Conservation (phyloP, 306 rosid genomes). For the Dryas octopetala region DNA sequence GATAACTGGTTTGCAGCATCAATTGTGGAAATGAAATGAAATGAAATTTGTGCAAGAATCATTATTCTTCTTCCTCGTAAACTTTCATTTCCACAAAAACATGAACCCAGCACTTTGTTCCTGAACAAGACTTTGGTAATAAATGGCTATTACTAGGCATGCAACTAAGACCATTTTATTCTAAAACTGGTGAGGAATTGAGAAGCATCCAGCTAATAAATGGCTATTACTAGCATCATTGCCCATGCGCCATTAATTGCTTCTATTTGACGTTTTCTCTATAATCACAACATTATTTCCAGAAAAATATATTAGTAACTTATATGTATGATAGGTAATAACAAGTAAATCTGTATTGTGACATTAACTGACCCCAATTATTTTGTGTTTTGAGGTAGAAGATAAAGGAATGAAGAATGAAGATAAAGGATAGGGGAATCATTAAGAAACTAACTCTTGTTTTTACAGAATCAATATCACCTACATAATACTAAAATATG, state of each 20-base stretch:
- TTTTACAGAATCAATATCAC: slow-evolving; percentile 4
- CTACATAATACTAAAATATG: neutral
- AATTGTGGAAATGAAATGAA: neutral
- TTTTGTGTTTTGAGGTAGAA: too few species aligned
- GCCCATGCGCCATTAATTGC: slow-evolving; percentile 98
- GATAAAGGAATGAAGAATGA: neutral
- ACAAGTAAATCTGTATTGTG: neutral
- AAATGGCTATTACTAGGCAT: too few species aligned
- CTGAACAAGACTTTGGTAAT: neutral
- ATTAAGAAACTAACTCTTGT: neutral
- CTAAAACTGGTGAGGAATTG: neutral
- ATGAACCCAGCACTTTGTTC: neutral
- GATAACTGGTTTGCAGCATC: too few species aligned
- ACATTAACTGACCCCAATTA: slow-evolving; percentile 3
- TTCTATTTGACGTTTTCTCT: slow-evolving; percentile 85
- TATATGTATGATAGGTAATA: neutral
- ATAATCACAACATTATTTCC: slow-evolving; percentile 32
- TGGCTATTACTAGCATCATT: too few species aligned
- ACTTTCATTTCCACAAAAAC: neutral
- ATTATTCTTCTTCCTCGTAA: neutral
- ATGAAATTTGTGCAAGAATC: neutral
- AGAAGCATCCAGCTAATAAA: neutral
- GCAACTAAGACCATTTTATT: too few species aligned
- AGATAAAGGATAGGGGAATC: neutral
- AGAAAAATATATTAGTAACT: slow-evolving; percentile 23